These are phyloP conservation scores for Scenedesmus sp. DNA, from an alignment of 163 green algal genomes.

Conservation along the genomic window DNA sequence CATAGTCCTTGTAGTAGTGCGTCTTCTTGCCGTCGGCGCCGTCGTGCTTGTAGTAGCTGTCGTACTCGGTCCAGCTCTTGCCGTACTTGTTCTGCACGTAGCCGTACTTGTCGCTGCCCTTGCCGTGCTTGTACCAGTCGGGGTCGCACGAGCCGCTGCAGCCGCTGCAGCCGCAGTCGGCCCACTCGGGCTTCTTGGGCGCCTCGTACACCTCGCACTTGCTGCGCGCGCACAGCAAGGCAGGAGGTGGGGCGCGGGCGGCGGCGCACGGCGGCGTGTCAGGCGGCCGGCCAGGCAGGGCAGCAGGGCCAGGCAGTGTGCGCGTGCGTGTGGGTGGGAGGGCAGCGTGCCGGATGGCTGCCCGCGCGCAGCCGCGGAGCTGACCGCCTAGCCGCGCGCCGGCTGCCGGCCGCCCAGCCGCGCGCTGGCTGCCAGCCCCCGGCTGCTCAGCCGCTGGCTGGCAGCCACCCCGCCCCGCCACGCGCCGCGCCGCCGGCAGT, in stretches of 20 bases:
- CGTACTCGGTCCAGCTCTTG: not conserved
- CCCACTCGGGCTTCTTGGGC: not conserved
- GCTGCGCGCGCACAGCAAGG: not conserved
- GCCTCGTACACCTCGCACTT: not conserved
- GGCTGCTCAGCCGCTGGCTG: too few relatives aligned
- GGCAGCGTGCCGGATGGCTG: too few relatives aligned
- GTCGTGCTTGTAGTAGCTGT: conserved; percentile 17
- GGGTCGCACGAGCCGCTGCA: not conserved
- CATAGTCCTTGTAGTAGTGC: conserved; percentile 41
- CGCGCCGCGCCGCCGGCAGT: not conserved
- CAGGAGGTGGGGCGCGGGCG: too few relatives aligned
- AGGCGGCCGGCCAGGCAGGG: too few relatives aligned
- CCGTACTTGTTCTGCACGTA: not conserved
- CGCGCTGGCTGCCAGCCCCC: too few relatives aligned
- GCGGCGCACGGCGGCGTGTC: too few relatives aligned
- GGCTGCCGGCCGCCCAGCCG: not conserved
- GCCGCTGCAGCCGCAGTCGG: not conserved
- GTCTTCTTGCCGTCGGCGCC: not conserved
- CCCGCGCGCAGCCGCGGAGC: too few relatives aligned
- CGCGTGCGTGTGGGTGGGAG: too few relatives aligned
- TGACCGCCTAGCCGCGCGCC: not conserved
- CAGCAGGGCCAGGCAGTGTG: too few relatives aligned
- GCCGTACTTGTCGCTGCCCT: not conserved
- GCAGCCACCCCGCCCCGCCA: too few relatives aligned
- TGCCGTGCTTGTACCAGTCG: not conserved